phyloP scores from a whole-genome alignment of 2,329 filamentous ascomycete genomes.

The Cercospora berteroae region DNA sequence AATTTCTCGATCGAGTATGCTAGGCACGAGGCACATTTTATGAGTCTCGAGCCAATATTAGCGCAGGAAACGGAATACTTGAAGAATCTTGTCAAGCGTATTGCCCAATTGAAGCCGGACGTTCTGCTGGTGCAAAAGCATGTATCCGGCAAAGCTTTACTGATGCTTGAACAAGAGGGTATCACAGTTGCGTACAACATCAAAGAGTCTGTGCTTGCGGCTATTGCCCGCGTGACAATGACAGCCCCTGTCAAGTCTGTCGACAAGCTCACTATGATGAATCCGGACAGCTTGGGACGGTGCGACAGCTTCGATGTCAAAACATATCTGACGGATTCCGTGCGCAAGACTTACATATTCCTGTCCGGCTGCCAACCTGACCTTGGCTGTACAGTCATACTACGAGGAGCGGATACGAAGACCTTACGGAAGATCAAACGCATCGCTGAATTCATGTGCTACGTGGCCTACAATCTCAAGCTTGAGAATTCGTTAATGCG shows the following conservation, averaged over 20 bases:
- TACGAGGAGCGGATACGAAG: slow-evolving; percentile 74
- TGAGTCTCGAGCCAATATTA: slow-evolving; percentile 96
- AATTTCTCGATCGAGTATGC: slow-evolving; percentile 96
- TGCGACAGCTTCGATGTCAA: slow-evolving; percentile 91
- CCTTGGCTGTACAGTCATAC: slow-evolving; percentile 88
- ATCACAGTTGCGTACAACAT: slow-evolving; percentile 96
- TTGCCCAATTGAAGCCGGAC: slow-evolving; percentile 79
- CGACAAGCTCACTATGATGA: slow-evolving; percentile 76
- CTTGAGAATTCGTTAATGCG: slow-evolving; percentile 91
- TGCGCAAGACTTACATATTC: slow-evolving; percentile 94
- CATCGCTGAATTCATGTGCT: slow-evolving; percentile 98
- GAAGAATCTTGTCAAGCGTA: slow-evolving; percentile 85
- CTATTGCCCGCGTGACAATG: slow-evolving; percentile 87
- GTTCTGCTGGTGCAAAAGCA: slow-evolving; percentile 89
- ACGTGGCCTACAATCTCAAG: slow-evolving; percentile 96
- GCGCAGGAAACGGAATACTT: slow-evolving; percentile 94
- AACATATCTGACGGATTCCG: slow-evolving; percentile 81
- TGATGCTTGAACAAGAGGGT: slow-evolving; percentile 81
- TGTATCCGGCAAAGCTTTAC: slow-evolving; percentile 84
- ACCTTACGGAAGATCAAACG: slow-evolving; percentile 77
- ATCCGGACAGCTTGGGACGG: slow-evolving; percentile 70
- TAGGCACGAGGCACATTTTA: slow-evolving; percentile 88
- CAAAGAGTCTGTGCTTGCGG: slow-evolving; percentile 91
- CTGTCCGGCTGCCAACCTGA: slow-evolving; percentile 86
- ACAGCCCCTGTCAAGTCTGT: slow-evolving; percentile 92